Percentiles rank a stretch among this genome's conserved stretches.
These are phyloP conservation scores for Globisporangium sylvaticum DNA, from an alignment of 352 stramenopile species.

Conservation along the genomic window DNA sequence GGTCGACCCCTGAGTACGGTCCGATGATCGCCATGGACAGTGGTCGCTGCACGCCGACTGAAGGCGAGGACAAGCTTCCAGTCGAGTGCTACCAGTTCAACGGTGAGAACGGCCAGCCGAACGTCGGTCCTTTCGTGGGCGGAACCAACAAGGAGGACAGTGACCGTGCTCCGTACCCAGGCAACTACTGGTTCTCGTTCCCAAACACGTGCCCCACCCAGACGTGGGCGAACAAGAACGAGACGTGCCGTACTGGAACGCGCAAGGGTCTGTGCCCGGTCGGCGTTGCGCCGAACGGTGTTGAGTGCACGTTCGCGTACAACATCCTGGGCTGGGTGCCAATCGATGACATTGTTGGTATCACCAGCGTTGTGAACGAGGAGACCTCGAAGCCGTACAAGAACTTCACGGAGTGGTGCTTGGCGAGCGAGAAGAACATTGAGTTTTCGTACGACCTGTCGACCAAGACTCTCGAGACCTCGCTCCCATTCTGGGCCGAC, in stretches of 20 bases:
- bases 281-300: constrained; percentile 51
- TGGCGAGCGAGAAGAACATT: constrained; percentile 46
- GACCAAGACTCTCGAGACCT: constrained; percentile 33
- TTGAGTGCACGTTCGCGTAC: constrained; percentile 77
- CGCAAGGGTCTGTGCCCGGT: constrained; percentile 63
- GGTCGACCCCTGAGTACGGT: constrained; percentile 38
- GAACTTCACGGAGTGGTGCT: constrained; percentile 73
- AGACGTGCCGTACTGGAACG: constrained; percentile 38
- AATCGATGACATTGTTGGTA: constrained; percentile 77
- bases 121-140: constrained; percentile 54
- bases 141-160: constrained; percentile 44
- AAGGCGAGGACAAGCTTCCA: constrained; percentile 26
- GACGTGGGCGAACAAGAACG: constrained; percentile 51
- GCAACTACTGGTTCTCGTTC: constrained; percentile 72
- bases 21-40: constrained; percentile 40
- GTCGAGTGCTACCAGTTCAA: constrained; percentile 43
- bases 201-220: constrained; percentile 50
- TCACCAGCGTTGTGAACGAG: constrained; percentile 57
- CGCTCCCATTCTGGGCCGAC: constrained; percentile 64
- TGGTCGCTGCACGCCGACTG: constrained; percentile 32
- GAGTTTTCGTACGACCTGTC: constrained; percentile 42
- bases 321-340: constrained; percentile 73
- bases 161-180: constrained; percentile 42
- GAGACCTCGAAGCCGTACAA: constrained; percentile 36
- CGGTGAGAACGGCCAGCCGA: constrained; percentile 32